A percentile compares a stretch with the other conserved stretches of the same genome.
phyloP scores from a whole-genome alignment of 805 yeast genomes.

The Starmera caribaea region DNA sequence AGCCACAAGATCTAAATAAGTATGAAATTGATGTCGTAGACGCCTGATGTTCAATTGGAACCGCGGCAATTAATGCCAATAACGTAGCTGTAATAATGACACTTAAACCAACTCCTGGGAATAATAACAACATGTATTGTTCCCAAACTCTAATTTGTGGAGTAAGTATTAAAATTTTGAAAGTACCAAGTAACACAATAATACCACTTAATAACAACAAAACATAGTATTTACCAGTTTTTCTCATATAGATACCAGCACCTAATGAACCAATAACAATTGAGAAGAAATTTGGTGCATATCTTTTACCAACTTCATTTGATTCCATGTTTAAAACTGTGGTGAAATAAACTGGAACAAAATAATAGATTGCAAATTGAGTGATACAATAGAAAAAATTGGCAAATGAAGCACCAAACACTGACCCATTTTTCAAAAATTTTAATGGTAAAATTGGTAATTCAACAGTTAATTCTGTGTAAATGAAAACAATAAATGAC shows the following conservation, averaged over 20 bases:
- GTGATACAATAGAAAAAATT: constrained; percentile 42
- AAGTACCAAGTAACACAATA: constrained; percentile 35
- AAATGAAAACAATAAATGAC: constrained; percentile 32
- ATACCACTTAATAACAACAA: constrained; percentile 34
- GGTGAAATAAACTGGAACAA: constrained; percentile 51
- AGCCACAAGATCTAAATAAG: constrained; percentile 57
- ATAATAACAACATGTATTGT: constrained; percentile 33
- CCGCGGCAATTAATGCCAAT: constrained; percentile 63
- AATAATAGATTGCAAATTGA: constrained; percentile 36
- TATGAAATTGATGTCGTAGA: constrained; percentile 59
- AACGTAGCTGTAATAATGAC: constrained; percentile 56
- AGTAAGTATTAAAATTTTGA: constrained; percentile 23
- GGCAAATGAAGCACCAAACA: constrained; percentile 53
- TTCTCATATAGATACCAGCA: constrained; percentile 55
- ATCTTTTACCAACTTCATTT: constrained; percentile 47
- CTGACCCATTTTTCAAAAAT: constrained; percentile 46
- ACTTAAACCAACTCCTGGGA: constrained; percentile 48
- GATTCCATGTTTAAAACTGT: constrained; percentile 45
- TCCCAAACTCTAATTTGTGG: constrained; percentile 27
- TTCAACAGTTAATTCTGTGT: constrained; percentile 30
- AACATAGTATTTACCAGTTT: constrained; percentile 48
- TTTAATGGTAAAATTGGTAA: constrained; percentile 58
- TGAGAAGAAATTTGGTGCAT: constrained; percentile 52
- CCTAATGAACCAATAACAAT: constrained; percentile 52
- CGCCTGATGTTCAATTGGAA: constrained; percentile 56